Evolutionary conservation across 164 flowering plant genomes (phyloP), one percentile per base, ranked within the genome.

Genomic region (Aristolochia fimbriata): DNA sequence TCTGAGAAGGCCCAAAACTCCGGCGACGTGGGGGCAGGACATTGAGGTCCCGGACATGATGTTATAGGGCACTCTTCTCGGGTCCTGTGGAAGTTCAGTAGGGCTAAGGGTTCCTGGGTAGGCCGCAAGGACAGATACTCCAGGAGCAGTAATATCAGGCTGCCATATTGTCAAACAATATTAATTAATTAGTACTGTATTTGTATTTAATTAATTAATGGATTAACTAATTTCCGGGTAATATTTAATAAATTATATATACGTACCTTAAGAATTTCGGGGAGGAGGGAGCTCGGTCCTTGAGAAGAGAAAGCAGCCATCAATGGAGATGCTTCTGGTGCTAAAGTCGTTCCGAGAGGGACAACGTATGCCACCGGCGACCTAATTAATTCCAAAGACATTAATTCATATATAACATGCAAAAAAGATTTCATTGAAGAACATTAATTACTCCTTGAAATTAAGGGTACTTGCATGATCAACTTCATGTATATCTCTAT

Each of bases 101-200:
- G 84, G 83, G n/a, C 67, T 51, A 12, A 9, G 6, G 33, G 68
- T 81, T 62, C 59, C 61, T 13, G 68, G 53, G 63, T 15, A 82
- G 13, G 92, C 87, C 17, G 93, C 93, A 37, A 88, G 71, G 25
- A 86, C 66, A 33, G 55, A 70, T 47, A 81, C 85, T 16, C 96
- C 96, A 0, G 92, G 96, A 47, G 96, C 91, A 17, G 82, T 77
- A 19, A 86, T 67, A 68, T 88, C 93, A 63, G 96, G 96, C 88
- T 87, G 51, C 59, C 20, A 52, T 52, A 4, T 20, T 19, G 15
- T 20, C 12, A 52, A n/a, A 20, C 20, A 21, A 52, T 12, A 55
- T 19, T 25, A n/a, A 47, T 17, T 14, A 10, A n/a, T 24, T 7
- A 21, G n/a, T 20, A 27, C 5, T 27, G n/a, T n/a, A n/a, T n/a